Conservation (phyloP, 1,284 basidiomycete genomes). For the Cryptococcus sp. region DNA sequence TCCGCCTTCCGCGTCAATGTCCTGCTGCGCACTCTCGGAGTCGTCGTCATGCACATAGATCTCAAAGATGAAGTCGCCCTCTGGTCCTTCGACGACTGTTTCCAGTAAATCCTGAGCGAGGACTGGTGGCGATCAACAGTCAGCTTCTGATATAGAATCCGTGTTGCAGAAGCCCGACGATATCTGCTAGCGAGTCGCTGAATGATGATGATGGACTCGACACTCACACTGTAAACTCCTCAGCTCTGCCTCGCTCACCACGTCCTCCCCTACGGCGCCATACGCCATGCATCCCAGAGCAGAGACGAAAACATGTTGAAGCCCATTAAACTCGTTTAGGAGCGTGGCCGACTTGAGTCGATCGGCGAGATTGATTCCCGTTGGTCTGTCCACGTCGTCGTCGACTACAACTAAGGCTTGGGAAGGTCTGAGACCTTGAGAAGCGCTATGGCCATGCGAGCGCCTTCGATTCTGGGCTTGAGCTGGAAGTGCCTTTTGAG, state of each 20-base stretch:
- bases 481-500: too few species aligned
- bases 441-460: constrained; percentile 1
- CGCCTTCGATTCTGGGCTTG: too few species aligned
- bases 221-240: constrained; percentile 44
- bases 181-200: background rate
- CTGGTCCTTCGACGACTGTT: constrained; percentile 70
- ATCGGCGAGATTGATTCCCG: constrained; percentile 37
- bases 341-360: constrained; percentile 19
- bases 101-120: constrained; percentile 70
- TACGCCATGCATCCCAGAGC: constrained; percentile 73
- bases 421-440: background rate
- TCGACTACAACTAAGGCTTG: constrained; percentile 2
- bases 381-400: constrained; percentile 17
- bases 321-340: constrained; percentile 60
- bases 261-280: constrained; percentile 59
- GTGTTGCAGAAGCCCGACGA: background rate
- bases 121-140: constrained; percentile 54
- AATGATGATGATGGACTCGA: background rate
- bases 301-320: constrained; percentile 74
- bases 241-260: constrained; percentile 19
- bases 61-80: constrained; percentile 66
- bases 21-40: constrained; percentile 9
- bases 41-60: constrained; percentile 57
- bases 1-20: background rate
- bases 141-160: constrained; percentile 2